Evolutionary conservation across 2,329 filamentous ascomycete species (phyloP), one percentile per base, ranked within the genome.

Genomic region (Neonectria magnoliae): DNA sequence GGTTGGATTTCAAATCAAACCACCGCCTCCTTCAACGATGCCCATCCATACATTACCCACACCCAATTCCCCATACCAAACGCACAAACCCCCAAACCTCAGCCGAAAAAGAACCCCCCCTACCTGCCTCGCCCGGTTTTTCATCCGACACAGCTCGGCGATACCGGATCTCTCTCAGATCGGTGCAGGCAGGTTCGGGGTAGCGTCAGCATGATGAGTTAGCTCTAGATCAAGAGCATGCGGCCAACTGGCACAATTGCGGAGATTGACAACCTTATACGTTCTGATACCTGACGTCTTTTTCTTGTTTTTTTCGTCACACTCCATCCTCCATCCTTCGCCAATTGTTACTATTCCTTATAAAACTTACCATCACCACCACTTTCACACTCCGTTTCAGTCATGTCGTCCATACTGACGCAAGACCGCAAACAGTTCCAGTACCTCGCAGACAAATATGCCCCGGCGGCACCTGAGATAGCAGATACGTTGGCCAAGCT

Each of bases 191-290:
- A 56, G 36, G 48, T 52, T 56, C 41, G 25, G 56, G 50, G 55
- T 66, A 59, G 64, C 62, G 72, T 72, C 72, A 76, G 71, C 68
- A 77, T 81, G 79, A 81, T 81, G 79, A 81, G 76, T 75, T 93
- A 93, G 91, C 91, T 93, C 91, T 93, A 93, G 91, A 93, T 92
- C 91, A 90, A 85, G 86, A 93, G 89, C 85, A 87, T 82, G 85
- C 76, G 68, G 67, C 68, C 66, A 74, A 79, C 83, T 82, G 84
- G 82, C 83, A 67, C 63, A 65, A 70, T 71, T 80, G 78, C 79
- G 76, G 80, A 87, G 90, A 92, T 85, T 83, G 89, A 91, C 79
- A 87, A 70, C 59, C 76, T 77, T 78, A 79, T 72, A 82, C 73
- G 76, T 75, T 78, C 81, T 82, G 81, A 83, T 76, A 68, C 57